Percentiles rank a stretch among this genome's conserved stretches.
Conservation (phyloP, 1,139 yeast genomes). For the Casaregolazyma suthepensis region DNA sequence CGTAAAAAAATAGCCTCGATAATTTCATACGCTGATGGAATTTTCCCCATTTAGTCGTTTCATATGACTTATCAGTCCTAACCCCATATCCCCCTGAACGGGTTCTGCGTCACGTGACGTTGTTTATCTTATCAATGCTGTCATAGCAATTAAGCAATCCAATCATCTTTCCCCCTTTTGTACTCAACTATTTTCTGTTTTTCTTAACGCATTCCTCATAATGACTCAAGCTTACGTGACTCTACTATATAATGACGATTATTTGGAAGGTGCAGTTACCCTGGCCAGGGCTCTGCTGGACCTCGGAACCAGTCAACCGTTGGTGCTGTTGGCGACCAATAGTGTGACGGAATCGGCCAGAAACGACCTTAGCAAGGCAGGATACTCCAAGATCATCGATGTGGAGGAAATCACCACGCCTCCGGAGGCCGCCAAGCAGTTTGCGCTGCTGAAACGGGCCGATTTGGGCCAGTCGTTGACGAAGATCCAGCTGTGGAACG, state of each 20-base stretch:
- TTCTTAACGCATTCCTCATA: background rate
- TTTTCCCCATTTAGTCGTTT: background rate
- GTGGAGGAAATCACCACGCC: constrained; percentile 29
- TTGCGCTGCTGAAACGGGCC: constrained; percentile 55
- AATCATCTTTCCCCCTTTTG: background rate
- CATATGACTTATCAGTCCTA: background rate
- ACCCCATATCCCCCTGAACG: background rate
- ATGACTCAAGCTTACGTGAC: constrained; percentile 52
- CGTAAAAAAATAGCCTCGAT: too few relatives aligned
- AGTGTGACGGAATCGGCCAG: constrained; percentile 24
- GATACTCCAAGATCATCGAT: constrained; percentile 31
- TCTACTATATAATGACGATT: constrained; percentile 55
- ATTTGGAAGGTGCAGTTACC: constrained; percentile 72
- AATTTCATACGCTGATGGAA: background rate
- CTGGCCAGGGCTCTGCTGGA: constrained; percentile 42
- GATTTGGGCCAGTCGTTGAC: constrained; percentile 69
- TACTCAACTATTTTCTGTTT: background rate
- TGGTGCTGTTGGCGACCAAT: constrained; percentile 33
- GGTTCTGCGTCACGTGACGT: background rate
- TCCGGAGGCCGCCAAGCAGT: constrained; percentile 29
- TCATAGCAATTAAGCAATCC: background rate
- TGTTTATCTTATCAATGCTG: background rate
- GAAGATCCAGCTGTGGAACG: constrained; percentile 72
- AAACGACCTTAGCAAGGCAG: constrained; percentile 15
- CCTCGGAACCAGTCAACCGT: constrained; percentile 17